Conservation (phyloP, 1,284 basidiomycete species). For the Malassezia globosa region DNA sequence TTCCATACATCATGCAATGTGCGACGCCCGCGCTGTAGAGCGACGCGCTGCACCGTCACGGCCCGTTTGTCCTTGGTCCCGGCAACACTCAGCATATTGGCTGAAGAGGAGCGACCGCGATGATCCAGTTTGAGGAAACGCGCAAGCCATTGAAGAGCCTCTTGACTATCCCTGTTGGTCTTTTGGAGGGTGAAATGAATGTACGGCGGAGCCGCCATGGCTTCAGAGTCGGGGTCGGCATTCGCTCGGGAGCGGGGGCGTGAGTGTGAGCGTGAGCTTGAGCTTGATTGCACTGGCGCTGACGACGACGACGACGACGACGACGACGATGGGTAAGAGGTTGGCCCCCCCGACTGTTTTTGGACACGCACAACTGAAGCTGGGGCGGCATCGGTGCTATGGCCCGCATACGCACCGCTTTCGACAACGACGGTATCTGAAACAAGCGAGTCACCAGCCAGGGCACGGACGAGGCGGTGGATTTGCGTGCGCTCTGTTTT, state of each 20-base stretch:
- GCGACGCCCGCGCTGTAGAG: slow-evolving; percentile 65
- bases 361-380: slow-evolving; percentile 10
- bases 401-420: slow-evolving; percentile 17
- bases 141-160: slow-evolving; percentile 69
- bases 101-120: slow-evolving; percentile 9
- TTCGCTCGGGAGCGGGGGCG: neutral
- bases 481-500: slow-evolving; percentile 71
- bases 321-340: no score
- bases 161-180: slow-evolving; percentile 92
- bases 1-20: slow-evolving; percentile 70
- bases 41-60: slow-evolving; percentile 84
- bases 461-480: slow-evolving; percentile 67
- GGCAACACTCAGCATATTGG: slow-evolving; percentile 65
- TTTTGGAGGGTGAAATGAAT: slow-evolving; percentile 96
- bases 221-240: slow-evolving; percentile 49
- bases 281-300: no score
- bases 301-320: neutral
- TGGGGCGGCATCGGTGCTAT: no score
- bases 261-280: neutral
- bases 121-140: slow-evolving; percentile 47
- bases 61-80: slow-evolving; percentile 98
- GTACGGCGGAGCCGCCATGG: slow-evolving; percentile 56
- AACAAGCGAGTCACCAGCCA: slow-evolving; percentile 72
- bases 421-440: slow-evolving; percentile 58
- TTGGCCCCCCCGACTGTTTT: slow-evolving; percentile 17